phyloP scores from a whole-genome alignment of 2,329 filamentous ascomycete species.

The Xenoacremonium recifei region DNA sequence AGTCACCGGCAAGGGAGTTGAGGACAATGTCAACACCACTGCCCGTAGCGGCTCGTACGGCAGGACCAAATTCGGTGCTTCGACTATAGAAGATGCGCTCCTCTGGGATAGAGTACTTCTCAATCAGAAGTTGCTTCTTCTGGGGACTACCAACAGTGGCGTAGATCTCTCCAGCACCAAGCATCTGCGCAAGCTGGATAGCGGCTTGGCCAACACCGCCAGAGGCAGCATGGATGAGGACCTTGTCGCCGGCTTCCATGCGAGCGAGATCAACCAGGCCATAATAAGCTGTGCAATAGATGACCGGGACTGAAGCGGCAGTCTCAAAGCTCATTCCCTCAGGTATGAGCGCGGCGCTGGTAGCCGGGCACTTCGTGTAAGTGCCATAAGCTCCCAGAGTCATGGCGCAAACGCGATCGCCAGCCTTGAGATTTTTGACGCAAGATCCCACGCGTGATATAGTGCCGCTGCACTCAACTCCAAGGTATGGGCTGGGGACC shows the following conservation, averaged over 20 bases:
- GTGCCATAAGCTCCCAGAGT: neutral
- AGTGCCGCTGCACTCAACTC: conserved; percentile 40
- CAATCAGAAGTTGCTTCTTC: conserved; percentile 29
- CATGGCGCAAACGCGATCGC: neutral
- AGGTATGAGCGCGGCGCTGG: conserved; percentile 29
- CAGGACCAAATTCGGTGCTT: conserved; percentile 23
- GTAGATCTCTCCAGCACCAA: conserved; percentile 24
- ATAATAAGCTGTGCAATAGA: conserved; percentile 30
- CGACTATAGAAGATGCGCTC: conserved; percentile 31
- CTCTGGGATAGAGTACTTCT: conserved; percentile 24
- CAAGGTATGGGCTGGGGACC: conserved; percentile 31
- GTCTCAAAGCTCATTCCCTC: conserved; percentile 31
- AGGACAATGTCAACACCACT: conserved; percentile 34
- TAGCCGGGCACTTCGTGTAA: neutral
- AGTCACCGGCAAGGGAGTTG: conserved; percentile 31
- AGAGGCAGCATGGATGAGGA: conserved; percentile 34
- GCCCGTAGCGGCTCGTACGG: conserved; percentile 23
- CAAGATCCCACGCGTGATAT: conserved; percentile 29
- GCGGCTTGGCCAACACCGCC: conserved; percentile 32
- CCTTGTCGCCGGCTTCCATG: conserved; percentile 29
- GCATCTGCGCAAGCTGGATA: conserved; percentile 23
- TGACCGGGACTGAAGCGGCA: conserved; percentile 31
- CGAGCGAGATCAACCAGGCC: conserved; percentile 16
- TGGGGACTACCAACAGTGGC: conserved; percentile 18
- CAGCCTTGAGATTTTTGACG: conserved; percentile 5